Conservation (phyloP, 805 yeast species). For the Wickerhamomyces rabaulensis region DNA sequence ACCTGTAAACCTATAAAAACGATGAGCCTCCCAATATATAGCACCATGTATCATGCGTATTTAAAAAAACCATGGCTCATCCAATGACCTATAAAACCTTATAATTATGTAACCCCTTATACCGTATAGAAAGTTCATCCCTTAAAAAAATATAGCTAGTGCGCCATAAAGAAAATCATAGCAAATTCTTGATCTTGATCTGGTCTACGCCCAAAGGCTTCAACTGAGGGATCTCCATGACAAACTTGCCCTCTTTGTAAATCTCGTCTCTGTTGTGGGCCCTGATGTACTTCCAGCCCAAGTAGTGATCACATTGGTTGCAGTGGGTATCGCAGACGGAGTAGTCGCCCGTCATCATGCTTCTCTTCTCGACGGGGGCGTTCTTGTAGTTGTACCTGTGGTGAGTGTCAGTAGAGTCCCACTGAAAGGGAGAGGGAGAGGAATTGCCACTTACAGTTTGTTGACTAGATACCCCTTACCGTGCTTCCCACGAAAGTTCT, state of each 20-base stretch:
- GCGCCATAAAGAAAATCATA: too few species aligned
- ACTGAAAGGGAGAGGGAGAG: too few species aligned
- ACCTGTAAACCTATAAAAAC: not conserved
- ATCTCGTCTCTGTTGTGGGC: slow-evolving; percentile 41
- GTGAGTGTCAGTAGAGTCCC: not conserved
- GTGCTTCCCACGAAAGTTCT: slow-evolving; percentile 47
- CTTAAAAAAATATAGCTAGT: not conserved
- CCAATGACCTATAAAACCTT: not conserved
- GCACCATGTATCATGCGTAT: not conserved
- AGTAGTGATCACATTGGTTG: slow-evolving; percentile 43
- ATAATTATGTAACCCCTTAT: not conserved
- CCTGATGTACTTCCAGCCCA: slow-evolving; percentile 63
- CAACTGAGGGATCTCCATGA: slow-evolving; percentile 28
- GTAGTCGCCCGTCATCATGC: slow-evolving; percentile 59
- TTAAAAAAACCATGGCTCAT: not conserved
- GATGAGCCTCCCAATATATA: not conserved
- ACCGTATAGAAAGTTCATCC: not conserved
- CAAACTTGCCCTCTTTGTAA: slow-evolving; percentile 58
- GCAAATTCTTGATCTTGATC: not conserved
- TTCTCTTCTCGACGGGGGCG: slow-evolving; percentile 32
- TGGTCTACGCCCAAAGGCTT: not conserved
- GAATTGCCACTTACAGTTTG: slow-evolving; percentile 29
- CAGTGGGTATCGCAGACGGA: slow-evolving; percentile 53
- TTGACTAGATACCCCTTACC: slow-evolving; percentile 56
- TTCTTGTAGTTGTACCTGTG: slow-evolving; percentile 32